These are phyloP conservation scores for Vanderwaltozyma tropicalis DNA, from an alignment of 805 yeast genomes.

Conservation along the genomic window DNA sequence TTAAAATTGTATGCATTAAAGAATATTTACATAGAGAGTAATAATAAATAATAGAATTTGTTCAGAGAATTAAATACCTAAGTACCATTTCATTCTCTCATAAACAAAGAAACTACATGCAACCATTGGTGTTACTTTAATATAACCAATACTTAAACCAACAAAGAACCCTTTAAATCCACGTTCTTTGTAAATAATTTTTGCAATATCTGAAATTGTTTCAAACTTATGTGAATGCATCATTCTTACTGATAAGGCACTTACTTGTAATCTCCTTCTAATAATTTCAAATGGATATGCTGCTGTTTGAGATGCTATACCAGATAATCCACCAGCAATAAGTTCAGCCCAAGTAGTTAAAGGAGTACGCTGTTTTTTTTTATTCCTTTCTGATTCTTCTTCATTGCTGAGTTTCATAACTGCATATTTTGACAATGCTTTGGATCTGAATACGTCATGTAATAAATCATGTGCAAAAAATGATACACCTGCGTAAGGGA, in stretches of 20 bases:
- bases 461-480: slow-evolving; percentile 87
- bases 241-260: slow-evolving; percentile 58
- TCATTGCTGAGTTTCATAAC: slow-evolving; percentile 25
- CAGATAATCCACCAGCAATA: slow-evolving; percentile 91
- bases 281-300: slow-evolving; percentile 95
- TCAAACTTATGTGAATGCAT: slow-evolving; percentile 32
- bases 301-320: slow-evolving; percentile 89
- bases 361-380: slow-evolving; percentile 41
- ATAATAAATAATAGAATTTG: too few relatives aligned
- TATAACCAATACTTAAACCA: slow-evolving; percentile 89
- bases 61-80: slow-evolving; percentile 43
- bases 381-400: slow-evolving; percentile 9
- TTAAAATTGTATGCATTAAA: not conserved
- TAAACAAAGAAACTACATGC: slow-evolving; percentile 93
- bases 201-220: slow-evolving; percentile 32
- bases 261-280: slow-evolving; percentile 91
- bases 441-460: slow-evolving; percentile 76
- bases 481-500: slow-evolving; percentile 96
- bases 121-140: slow-evolving; percentile 93
- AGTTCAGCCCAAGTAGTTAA: slow-evolving; percentile 86
- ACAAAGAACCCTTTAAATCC: slow-evolving; percentile 87
- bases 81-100: slow-evolving; percentile 64
- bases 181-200: slow-evolving; percentile 52
- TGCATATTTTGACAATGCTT: slow-evolving; percentile 42
- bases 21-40: not conserved